Conservation (phyloP, 2,329 filamentous ascomycete species). For the Colletotrichum noveboracense region DNA sequence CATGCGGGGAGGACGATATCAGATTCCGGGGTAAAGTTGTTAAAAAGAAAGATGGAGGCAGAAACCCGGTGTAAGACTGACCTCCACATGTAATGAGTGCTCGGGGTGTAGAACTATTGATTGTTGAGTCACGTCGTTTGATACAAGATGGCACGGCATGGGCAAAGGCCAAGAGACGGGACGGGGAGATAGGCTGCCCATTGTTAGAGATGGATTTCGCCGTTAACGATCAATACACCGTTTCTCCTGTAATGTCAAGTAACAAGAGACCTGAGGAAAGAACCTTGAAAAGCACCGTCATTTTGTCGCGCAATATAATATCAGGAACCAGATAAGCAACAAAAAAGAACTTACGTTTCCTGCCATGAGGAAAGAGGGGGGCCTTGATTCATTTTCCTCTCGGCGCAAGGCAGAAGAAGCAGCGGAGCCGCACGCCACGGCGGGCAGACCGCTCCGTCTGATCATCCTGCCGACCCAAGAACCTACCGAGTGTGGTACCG, state of each 20-base stretch:
- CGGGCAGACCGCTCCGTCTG: background rate
- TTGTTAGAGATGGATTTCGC: background rate
- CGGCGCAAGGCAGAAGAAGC: background rate
- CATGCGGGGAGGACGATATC: background rate
- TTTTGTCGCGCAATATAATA: rapidly evolving
- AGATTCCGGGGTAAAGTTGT: background rate
- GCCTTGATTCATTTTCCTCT: background rate
- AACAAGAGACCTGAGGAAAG: background rate
- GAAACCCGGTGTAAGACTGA: background rate
- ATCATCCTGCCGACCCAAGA: background rate
- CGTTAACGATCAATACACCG: background rate
- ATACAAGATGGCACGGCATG: background rate
- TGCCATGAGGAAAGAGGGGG: background rate
- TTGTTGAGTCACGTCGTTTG: background rate
- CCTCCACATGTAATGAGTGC: background rate
- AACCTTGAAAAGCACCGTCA: background rate
- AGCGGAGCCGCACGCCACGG: background rate
- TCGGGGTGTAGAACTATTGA: background rate
- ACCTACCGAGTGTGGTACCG: background rate
- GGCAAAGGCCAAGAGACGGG: background rate
- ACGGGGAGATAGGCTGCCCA: background rate
- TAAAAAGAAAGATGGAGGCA: background rate
- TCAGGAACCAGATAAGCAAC: background rate
- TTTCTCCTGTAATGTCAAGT: background rate
- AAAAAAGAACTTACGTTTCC: background rate